Evolutionary conservation across 164 flowering plant genomes (phyloP).

Genomic region (Magnolia changhungtana): DNA sequence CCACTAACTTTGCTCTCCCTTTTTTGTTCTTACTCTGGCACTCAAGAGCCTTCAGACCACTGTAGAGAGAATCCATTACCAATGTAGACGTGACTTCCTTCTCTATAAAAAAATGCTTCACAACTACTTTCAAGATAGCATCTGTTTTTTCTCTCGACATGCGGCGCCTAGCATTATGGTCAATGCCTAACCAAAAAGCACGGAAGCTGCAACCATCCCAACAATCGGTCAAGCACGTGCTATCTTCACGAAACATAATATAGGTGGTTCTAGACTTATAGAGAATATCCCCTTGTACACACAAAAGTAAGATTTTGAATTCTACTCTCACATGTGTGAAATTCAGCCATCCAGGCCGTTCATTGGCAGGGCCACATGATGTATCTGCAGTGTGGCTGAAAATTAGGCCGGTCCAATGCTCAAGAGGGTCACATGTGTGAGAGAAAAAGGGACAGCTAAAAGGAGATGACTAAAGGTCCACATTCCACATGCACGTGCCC

Average conservation of each 20-base stretch:
- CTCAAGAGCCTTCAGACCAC: slow-evolving; percentile 93
- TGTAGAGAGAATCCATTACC: slow-evolving; percentile 96
- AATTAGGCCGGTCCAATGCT: no score
- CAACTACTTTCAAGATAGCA: slow-evolving; percentile 74
- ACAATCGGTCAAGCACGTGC: not conserved
- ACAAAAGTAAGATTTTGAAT: not conserved
- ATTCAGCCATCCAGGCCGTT: no score
- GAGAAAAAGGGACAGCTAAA: no score
- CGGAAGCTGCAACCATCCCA: slow-evolving; percentile 61
- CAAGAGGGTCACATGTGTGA: no score
- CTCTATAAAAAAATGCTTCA: slow-evolving; percentile 87
- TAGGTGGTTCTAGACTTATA: not conserved
- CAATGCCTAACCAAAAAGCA: slow-evolving; percentile 83
- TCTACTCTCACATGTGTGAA: not conserved
- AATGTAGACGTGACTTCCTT: slow-evolving; percentile 96
- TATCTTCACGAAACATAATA: not conserved
- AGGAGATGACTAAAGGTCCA: no score
- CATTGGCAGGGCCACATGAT: no score
- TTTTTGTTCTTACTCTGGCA: slow-evolving; percentile 51
- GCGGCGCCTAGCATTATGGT: slow-evolving; percentile 60
- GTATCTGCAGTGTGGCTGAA: no score
- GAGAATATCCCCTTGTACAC: not conserved
- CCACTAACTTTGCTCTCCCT: slow-evolving; percentile 40
- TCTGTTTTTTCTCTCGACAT: slow-evolving; percentile 86
- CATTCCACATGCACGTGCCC: no score